Conservation (phyloP, 371 early-diverging fungal genomes). For the Apophysomyces variabilis region DNA sequence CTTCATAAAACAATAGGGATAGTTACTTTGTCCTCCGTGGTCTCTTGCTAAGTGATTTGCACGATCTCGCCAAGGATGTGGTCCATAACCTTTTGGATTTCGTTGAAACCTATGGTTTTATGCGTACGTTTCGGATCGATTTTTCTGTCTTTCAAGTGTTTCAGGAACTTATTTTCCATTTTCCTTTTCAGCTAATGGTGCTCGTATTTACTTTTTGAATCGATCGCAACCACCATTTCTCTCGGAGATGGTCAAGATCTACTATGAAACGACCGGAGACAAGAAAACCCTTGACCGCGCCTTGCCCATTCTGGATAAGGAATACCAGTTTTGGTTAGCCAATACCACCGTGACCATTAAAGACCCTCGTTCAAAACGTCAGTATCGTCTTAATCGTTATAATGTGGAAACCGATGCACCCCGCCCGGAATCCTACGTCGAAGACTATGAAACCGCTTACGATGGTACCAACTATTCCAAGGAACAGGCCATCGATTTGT, state of each 20-base stretch:
- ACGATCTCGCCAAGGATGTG: conserved; percentile 62
- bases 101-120: conserved; percentile 76
- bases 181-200: conserved; percentile 70
- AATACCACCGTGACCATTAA: conserved; percentile 54
- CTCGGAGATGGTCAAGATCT: conserved; percentile 72
- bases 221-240: conserved; percentile 90
- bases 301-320: conserved; percentile 64
- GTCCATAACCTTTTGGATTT: conserved; percentile 74
- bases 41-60: conserved; percentile 66
- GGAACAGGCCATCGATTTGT: conserved; percentile 43
- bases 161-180: background rate
- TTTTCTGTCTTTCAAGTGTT: conserved; percentile 3
- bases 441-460: conserved; percentile 68
- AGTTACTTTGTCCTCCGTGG: conserved; percentile 86
- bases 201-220: conserved; percentile 84
- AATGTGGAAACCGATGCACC: conserved; percentile 61
- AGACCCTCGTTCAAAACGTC: conserved; percentile 19
- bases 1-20: conserved; percentile 52
- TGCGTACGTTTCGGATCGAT: conserved; percentile 59
- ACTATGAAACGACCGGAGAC: conserved; percentile 62
- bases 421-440: conserved; percentile 80
- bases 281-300: conserved; percentile 49
- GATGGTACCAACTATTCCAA: conserved; percentile 33
- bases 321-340: conserved; percentile 73
- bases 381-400: conserved; percentile 59